Conservation (phyloP, 2,329 filamentous ascomycete genomes). For the Nemania bipapillata region DNA sequence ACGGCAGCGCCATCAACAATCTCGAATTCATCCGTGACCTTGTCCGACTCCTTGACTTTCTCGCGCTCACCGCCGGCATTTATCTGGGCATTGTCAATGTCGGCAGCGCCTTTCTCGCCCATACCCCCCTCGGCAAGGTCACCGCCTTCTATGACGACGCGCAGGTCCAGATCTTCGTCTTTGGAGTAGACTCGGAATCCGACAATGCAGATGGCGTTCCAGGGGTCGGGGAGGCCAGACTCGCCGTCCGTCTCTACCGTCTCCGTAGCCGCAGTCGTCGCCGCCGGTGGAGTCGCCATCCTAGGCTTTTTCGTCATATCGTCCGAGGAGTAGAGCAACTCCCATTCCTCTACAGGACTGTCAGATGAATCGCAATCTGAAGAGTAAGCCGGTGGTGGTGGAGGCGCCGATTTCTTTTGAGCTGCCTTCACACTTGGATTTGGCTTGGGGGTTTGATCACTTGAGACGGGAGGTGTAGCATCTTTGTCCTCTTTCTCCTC, state of each 20-base stretch:
- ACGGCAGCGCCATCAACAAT: conserved; percentile 48
- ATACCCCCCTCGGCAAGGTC: conserved; percentile 65
- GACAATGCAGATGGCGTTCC: conserved; percentile 58
- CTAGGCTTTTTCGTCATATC: conserved; percentile 66
- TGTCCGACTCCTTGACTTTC: conserved; percentile 45
- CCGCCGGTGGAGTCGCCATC: conserved; percentile 47
- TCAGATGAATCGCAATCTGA: conserved; percentile 68
- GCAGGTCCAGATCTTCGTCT: conserved; percentile 64
- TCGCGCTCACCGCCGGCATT: conserved; percentile 63
- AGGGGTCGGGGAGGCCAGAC: conserved; percentile 54
- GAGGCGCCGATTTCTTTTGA: conserved; percentile 18
- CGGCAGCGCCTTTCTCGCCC: conserved; percentile 66
- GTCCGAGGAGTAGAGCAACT: conserved; percentile 68
- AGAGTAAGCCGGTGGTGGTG: conserved; percentile 49
- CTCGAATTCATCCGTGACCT: conserved; percentile 49
- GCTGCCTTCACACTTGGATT: not conserved
- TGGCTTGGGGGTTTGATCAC: conserved; percentile 17
- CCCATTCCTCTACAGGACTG: conserved; percentile 69
- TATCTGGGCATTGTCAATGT: conserved; percentile 67
- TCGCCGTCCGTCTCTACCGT: conserved; percentile 56
- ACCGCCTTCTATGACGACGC: conserved; percentile 66
- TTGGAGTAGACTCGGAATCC: conserved; percentile 57
- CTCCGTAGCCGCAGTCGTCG: conserved; percentile 43
- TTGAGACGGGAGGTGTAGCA: conserved; percentile 1
- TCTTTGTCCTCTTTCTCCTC: conserved; percentile 29